A percentile compares a stretch with the other conserved stretches of the same genome.
Evolutionary conservation across 495 filamentous ascomycete species (phyloP).

Genomic region (Penicillium canariense): DNA sequence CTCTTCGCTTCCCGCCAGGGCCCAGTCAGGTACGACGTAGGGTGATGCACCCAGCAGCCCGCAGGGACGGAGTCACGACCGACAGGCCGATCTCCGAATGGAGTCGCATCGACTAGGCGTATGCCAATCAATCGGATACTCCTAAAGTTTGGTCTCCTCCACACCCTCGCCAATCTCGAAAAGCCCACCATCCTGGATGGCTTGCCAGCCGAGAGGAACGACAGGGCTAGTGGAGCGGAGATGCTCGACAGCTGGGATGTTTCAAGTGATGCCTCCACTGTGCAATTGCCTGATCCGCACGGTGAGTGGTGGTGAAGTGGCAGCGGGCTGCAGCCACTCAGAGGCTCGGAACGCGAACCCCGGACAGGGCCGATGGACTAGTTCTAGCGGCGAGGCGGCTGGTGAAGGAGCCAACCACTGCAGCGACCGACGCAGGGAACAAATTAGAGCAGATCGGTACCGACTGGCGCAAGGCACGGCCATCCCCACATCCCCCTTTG

Average conservation of each 20-base stretch:
- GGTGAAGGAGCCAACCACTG: conserved; percentile 23
- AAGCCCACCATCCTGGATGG: background rate
- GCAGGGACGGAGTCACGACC: background rate
- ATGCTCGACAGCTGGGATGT: conserved; percentile 21
- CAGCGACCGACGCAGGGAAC: conserved; percentile 5
- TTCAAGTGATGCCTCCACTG: conserved; percentile 16
- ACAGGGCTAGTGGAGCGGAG: conserved; percentile 10
- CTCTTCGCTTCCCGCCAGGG: background rate
- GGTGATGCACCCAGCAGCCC: background rate
- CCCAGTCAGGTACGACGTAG: conserved; percentile 1
- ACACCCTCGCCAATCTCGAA: conserved; percentile 1
- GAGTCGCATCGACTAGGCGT: conserved; percentile 3
- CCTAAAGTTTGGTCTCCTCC: conserved; percentile 19
- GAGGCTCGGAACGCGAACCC: conserved; percentile 2
- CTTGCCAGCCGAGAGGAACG: background rate
- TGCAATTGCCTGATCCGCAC: background rate
- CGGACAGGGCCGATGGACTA: conserved; percentile 1
- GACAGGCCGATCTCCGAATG: conserved; percentile 7
- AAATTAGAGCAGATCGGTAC: background rate
- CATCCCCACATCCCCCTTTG: background rate
- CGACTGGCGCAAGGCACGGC: conserved; percentile 10
- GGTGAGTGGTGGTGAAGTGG: conserved; percentile 11
- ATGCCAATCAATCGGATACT: conserved; percentile 26
- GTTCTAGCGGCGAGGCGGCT: conserved; percentile 17
- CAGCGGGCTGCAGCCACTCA: conserved; percentile 14